A percentile compares a stretch with the other conserved stretches of the same genome.
Conservation (phyloP, 139 green algal species). For the Coelastrella sp. region DNA sequence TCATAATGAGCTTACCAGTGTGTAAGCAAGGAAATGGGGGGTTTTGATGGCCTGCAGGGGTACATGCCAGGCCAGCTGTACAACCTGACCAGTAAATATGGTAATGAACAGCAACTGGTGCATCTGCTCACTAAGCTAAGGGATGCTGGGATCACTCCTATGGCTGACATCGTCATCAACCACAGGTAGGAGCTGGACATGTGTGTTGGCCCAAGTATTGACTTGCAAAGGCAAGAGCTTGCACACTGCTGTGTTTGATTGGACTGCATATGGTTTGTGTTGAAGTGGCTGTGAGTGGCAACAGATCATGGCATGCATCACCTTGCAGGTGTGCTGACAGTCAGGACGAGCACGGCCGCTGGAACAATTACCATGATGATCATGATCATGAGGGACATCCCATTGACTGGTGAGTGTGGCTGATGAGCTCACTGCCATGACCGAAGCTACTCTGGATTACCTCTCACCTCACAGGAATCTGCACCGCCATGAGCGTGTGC, state of each 20-base stretch:
- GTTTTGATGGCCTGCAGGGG: constrained; percentile 56
- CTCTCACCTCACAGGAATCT: neutral
- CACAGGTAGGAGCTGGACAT: constrained; percentile 56
- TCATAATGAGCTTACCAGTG: too few relatives aligned
- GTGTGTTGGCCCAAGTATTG: neutral
- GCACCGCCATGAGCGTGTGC: neutral
- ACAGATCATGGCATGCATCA: neutral
- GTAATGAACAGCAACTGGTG: constrained; percentile 78
- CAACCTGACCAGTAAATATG: constrained; percentile 83
- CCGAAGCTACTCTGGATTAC: too few relatives aligned
- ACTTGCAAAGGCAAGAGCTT: neutral
- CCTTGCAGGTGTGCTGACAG: constrained; percentile 57
- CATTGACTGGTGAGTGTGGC: constrained; percentile 24
- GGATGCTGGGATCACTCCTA: constrained; percentile 65
- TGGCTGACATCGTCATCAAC: constrained; percentile 95
- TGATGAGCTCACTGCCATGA: neutral
- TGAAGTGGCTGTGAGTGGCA: neutral
- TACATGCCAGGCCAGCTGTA: constrained; percentile 89
- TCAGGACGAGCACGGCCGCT: constrained; percentile 75
- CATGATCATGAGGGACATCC: constrained; percentile 23
- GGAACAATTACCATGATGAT: constrained; percentile 70
- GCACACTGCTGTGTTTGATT: too few relatives aligned
- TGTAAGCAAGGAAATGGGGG: neutral
- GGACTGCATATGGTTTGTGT: neutral
- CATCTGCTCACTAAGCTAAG: constrained; percentile 65